phyloP scores from a whole-genome alignment of 2,329 filamentous ascomycete species.

The Colletotrichum sp. region DNA sequence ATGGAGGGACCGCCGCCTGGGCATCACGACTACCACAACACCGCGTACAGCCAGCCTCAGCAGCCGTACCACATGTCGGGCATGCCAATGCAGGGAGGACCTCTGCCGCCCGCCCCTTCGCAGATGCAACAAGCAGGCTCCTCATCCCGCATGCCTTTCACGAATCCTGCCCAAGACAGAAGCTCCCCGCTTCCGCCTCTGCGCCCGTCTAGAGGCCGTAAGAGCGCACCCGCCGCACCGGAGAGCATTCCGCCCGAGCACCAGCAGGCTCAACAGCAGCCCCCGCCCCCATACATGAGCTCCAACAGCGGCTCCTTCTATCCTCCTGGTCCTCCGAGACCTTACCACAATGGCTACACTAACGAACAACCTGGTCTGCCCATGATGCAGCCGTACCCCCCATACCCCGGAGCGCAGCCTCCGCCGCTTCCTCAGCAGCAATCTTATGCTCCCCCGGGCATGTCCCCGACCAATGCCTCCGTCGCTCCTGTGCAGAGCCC shows the following conservation, averaged over 20 bases:
- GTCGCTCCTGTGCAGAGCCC: slow-evolving; percentile 20
- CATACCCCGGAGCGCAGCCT: slow-evolving; percentile 1
- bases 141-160: slow-evolving; percentile 20
- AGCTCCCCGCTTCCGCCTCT: slow-evolving; percentile 20
- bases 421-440: background rate
- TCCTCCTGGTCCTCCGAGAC: slow-evolving; percentile 14
- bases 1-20: slow-evolving; percentile 8
- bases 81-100: slow-evolving; percentile 8
- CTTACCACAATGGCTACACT: slow-evolving; percentile 18
- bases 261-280: slow-evolving; percentile 11
- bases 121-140: slow-evolving; percentile 8
- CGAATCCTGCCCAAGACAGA: slow-evolving; percentile 18
- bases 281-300: slow-evolving; percentile 10
- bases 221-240: slow-evolving; percentile 1
- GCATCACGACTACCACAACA: slow-evolving; percentile 15
- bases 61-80: slow-evolving; percentile 10
- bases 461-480: slow-evolving; percentile 16
- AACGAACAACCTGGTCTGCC: slow-evolving; percentile 13
- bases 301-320: slow-evolving; percentile 17
- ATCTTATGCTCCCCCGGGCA: slow-evolving; percentile 8
- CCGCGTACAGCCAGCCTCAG: slow-evolving; percentile 8
- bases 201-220: slow-evolving; percentile 15
- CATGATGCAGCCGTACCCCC: slow-evolving; percentile 9
- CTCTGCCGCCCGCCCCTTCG: slow-evolving; percentile 1
- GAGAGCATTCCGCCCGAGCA: slow-evolving; percentile 1